A percentile compares a stretch with the other conserved stretches of the same genome.
Conservation (phyloP, 495 filamentous ascomycete species). For the Talaromyces wortmannii region DNA sequence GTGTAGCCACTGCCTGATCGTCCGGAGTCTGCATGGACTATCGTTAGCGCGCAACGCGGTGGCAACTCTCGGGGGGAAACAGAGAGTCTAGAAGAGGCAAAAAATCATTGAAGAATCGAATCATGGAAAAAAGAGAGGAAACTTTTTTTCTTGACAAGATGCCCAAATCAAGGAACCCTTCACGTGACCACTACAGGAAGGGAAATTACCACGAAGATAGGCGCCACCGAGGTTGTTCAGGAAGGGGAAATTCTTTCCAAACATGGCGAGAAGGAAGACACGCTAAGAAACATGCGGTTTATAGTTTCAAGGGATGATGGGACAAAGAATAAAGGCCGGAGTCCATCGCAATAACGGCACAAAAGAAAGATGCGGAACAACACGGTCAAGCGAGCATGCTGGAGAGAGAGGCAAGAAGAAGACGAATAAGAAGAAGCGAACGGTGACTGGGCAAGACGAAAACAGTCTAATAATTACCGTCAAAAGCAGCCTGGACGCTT, state of each 20-base stretch:
- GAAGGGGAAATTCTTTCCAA: constrained; percentile 35
- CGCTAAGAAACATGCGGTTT: constrained; percentile 16
- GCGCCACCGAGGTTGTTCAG: constrained; percentile 34
- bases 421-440: constrained; percentile 8
- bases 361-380: constrained; percentile 8
- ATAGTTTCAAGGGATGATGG: constrained; percentile 8
- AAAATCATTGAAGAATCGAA: background rate
- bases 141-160: background rate
- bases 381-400: constrained; percentile 6
- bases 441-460: constrained; percentile 4
- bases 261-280: constrained; percentile 26
- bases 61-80: background rate
- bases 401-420: constrained; percentile 8
- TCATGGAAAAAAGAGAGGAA: too few relatives aligned
- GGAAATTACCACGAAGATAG: constrained; percentile 44
- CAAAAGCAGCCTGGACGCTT: constrained; percentile 69
- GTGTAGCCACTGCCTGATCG: constrained; percentile 51
- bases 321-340: constrained; percentile 8
- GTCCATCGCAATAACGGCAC: constrained; percentile 5
- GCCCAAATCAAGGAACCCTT: background rate
- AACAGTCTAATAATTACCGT: constrained; percentile 53
- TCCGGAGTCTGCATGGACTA: constrained; percentile 23
- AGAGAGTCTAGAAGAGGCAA: background rate
- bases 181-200: constrained; percentile 10
- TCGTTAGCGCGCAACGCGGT: background rate